phyloP scores from a whole-genome alignment of 106 monocot genomes.

The Apostasia shenzhenica region DNA sequence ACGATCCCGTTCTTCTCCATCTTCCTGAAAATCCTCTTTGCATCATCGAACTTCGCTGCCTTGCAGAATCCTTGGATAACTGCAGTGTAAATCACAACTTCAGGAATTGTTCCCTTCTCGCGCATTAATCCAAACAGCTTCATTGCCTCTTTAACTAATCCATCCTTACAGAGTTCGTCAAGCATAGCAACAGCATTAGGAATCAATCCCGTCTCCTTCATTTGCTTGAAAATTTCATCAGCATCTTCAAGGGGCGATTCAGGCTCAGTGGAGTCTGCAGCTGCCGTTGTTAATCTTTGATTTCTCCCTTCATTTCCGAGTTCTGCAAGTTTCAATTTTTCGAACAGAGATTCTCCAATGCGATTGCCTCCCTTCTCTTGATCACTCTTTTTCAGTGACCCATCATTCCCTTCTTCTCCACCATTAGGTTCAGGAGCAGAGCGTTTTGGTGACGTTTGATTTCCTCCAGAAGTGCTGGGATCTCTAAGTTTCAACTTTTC shows the following conservation, averaged over 20 bases:
- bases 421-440: no score
- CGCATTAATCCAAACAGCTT: slow-evolving; percentile 89
- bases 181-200: slow-evolving; percentile 98
- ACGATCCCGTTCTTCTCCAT: slow-evolving; percentile 83
- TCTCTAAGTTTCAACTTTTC: no score
- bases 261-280: background rate
- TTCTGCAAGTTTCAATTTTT: slow-evolving; percentile 30
- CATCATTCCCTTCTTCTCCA: no score
- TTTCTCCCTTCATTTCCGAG: background rate
- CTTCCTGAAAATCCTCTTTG: slow-evolving; percentile 77
- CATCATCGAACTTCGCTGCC: slow-evolving; percentile 69
- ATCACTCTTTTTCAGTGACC: background rate
- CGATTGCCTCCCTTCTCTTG: slow-evolving; percentile 11
- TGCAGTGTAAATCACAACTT: slow-evolving; percentile 88
- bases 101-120: slow-evolving; percentile 88
- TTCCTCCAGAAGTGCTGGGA: no score
- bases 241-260: slow-evolving; percentile 48
- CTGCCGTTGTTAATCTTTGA: background rate
- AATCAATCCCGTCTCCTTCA: slow-evolving; percentile 92
- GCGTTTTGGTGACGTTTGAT: no score
- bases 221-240: slow-evolving; percentile 82
- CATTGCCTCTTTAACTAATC: slow-evolving; percentile 91
- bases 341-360: slow-evolving; percentile 15
- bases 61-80: slow-evolving; percentile 91
- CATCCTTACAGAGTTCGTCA: slow-evolving; percentile 88